Evolutionary conservation across 1,284 basidiomycete species (phyloP), one percentile per base, ranked within the genome.

Genomic region (Ganoderma lingzhi): DNA sequence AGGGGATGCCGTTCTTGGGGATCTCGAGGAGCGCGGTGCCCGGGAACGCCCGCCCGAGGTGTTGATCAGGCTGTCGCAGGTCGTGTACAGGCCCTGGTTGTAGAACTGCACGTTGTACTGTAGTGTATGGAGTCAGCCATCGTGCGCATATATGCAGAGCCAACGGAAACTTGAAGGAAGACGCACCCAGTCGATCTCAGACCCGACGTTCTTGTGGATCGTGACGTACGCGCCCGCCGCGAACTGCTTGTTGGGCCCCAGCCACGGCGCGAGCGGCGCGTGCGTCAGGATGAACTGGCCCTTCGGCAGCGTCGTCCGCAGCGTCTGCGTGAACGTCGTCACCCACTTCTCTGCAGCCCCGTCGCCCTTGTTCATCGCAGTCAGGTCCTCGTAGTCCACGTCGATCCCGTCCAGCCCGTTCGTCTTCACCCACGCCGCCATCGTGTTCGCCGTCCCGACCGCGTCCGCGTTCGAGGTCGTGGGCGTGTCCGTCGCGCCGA

Each of bases 201-300:
- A 82, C 17, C 91, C 90, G 30, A 92, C 90, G 19, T 80, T 75
- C 63, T 80, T 72, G 78, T 91, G 79, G 48, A 89, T 85, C 58
- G 80, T 84, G 51, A 90, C 82, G 77, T 92, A 92, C 23, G 86
- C 90, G 64, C 90, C 90, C n/a, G 86, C 87, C 35, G 82, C 80
- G 35, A 35, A 35, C 35, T 35, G 35, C 4, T 35, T 35, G 35
- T 35, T 35, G 35, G 35, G 35, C 35, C 4, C 35, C 4, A 35
- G 35, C 35, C 35, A 35, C 35, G 35, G 35, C 35, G 35, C 35
- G 4, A 35, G 35, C 4, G 35, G 35, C 4, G 35, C 35, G 35
- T 35, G 35, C 35, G 35, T 35, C 35, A 35, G 35, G 35, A 35
- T 35, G 35, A 35, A 35, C 35, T 35, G 35, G 35, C 35, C 35